phyloP scores from a whole-genome alignment of 2,329 filamentous ascomycete species.

The Phaeosphaeria sp. region DNA sequence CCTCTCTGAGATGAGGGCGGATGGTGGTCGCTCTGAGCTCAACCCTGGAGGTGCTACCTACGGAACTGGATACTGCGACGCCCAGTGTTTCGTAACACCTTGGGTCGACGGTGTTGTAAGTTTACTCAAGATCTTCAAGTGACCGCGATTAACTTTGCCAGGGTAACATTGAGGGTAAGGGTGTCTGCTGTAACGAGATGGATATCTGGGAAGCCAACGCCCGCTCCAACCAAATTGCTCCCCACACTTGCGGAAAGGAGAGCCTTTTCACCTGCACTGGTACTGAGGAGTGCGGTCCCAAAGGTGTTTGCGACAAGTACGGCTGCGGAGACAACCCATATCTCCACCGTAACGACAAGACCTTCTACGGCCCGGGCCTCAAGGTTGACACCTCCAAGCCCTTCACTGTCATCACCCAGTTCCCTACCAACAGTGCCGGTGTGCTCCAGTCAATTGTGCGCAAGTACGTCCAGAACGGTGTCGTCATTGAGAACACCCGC shows the following conservation, averaged over 20 bases:
- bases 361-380: conserved; percentile 35
- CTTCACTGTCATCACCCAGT: conserved; percentile 72
- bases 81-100: conserved; percentile 54
- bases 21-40: conserved; percentile 42
- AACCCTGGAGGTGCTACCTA: conserved; percentile 63
- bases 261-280: conserved; percentile 52
- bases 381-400: conserved; percentile 66
- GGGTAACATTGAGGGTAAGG: conserved; percentile 53
- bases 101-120: conserved; percentile 48
- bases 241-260: conserved; percentile 57
- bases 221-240: conserved; percentile 53
- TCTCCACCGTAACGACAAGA: conserved; percentile 23
- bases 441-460: conserved; percentile 67
- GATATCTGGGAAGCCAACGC: conserved; percentile 64
- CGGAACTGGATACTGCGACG: conserved; percentile 64
- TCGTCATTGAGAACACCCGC: conserved; percentile 63
- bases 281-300: conserved; percentile 48
- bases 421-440: conserved; percentile 62
- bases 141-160: conserved; percentile 48
- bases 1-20: conserved; percentile 47
- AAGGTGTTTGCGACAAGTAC: conserved; percentile 45
- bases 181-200: conserved; percentile 62
- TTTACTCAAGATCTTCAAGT: neutral
- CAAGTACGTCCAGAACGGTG: conserved; percentile 69
- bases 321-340: conserved; percentile 47